Percentiles rank a stretch among this genome's conserved stretches.
These are phyloP conservation scores for Fraxinus latifolia DNA, from an alignment of 305 asterid genomes.

Conservation along the genomic window DNA sequence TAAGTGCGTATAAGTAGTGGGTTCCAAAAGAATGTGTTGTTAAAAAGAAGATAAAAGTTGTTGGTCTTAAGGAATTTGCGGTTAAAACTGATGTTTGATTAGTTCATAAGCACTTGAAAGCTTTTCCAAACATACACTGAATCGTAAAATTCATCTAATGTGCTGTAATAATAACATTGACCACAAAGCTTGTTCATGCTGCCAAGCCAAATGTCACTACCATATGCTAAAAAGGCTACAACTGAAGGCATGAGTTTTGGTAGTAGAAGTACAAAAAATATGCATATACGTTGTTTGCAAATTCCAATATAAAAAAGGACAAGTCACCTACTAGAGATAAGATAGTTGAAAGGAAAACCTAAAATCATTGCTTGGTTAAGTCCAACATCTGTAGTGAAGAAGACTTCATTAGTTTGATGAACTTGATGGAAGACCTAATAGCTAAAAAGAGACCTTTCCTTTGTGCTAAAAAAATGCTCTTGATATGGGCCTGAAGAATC, in stretches of 20 bases:
- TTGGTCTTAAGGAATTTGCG: neutral
- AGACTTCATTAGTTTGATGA: neutral
- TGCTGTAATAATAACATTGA: neutral
- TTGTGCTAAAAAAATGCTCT: neutral
- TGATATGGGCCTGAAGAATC: neutral
- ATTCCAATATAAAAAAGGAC: neutral
- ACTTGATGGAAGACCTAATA: neutral
- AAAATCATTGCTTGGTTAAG: neutral
- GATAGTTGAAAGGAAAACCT: neutral
- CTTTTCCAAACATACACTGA: neutral
- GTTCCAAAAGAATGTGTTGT: neutral
- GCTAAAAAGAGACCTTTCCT: neutral
- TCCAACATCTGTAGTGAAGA: neutral
- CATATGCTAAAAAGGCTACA: neutral
- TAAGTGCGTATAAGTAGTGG: neutral
- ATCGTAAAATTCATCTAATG: neutral
- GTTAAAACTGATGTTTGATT: neutral
- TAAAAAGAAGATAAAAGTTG: neutral
- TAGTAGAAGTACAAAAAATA: neutral
- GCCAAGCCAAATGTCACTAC: neutral
- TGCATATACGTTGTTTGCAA: neutral
- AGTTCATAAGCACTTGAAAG: neutral
- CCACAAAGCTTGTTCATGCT: neutral
- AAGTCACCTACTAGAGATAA: neutral
- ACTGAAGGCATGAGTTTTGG: neutral